Percentiles rank a stretch among this genome's conserved stretches.
Evolutionary conservation across 306 rosid species (phyloP).

Genomic region (Medicago arabica): DNA sequence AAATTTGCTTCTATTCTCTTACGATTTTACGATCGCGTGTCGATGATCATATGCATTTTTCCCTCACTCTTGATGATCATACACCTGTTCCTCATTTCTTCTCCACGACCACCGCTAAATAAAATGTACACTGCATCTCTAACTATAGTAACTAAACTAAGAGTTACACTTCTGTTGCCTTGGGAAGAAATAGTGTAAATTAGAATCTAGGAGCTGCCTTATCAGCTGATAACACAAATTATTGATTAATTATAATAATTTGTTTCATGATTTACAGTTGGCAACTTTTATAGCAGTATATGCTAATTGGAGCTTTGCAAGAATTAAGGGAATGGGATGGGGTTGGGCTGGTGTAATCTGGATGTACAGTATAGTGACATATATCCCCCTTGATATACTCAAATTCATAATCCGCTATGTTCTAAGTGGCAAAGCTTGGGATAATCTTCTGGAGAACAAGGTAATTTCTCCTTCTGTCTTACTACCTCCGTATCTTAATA

Average conservation of each 20-base stretch:
- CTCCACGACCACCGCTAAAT: neutral
- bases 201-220: constrained; percentile 5
- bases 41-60: constrained; percentile 18
- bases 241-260: constrained; percentile 16
- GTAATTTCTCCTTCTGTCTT: constrained; percentile 40
- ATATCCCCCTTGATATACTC: constrained; percentile 84
- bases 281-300: constrained; percentile 92
- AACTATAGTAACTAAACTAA: neutral
- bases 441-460: constrained; percentile 96
- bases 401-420: constrained; percentile 88
- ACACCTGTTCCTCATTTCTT: neutral
- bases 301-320: constrained; percentile 83
- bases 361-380: constrained; percentile 85
- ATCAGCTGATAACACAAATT: constrained; percentile 5
- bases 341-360: constrained; percentile 99
- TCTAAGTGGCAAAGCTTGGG: constrained; percentile 94
- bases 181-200: constrained; percentile 3
- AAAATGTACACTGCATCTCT: neutral
- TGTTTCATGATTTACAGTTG: constrained; percentile 57
- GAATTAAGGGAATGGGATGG: constrained; percentile 89
- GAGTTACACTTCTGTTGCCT: neutral
- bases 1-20: constrained; percentile 35
- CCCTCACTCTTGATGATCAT: neutral
- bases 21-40: neutral
- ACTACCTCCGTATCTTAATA: neutral